Conservation (phyloP, 768 basidiomycete genomes). For the Suillus subalutaceus region DNA sequence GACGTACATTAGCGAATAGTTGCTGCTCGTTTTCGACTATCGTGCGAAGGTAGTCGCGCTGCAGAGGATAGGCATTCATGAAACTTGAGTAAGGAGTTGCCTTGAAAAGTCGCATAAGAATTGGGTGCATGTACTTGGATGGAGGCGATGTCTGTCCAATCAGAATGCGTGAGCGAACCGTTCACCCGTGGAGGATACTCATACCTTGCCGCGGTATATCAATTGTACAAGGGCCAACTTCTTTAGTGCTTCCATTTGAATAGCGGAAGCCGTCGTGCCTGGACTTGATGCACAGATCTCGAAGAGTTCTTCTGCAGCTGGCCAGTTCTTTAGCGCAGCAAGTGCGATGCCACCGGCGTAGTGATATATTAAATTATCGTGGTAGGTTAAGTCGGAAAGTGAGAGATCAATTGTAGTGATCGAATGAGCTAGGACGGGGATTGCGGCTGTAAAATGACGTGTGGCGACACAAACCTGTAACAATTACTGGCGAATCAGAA, state of each 20-base stretch:
- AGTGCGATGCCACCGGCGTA: constrained; percentile 78
- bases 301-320: constrained; percentile 73
- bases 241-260: constrained; percentile 88
- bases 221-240: constrained; percentile 80
- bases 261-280: constrained; percentile 56
- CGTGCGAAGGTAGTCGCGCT: constrained; percentile 44
- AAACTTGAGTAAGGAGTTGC: constrained; percentile 65
- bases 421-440: constrained; percentile 62
- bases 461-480: constrained; percentile 62
- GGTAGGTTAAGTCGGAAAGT: constrained; percentile 70
- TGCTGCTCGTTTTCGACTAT: constrained; percentile 58
- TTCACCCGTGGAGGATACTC: not conserved
- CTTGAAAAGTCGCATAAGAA: constrained; percentile 64
- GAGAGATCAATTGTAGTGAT: constrained; percentile 65
- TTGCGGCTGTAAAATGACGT: constrained; percentile 54
- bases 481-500: not conserved
- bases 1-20: constrained; percentile 51
- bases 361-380: constrained; percentile 84
- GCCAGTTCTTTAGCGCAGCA: constrained; percentile 63
- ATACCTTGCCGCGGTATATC: constrained; percentile 75
- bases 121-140: constrained; percentile 75
- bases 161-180: constrained; percentile 6
- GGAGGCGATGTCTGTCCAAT: constrained; percentile 46
- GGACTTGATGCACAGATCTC: constrained; percentile 77
- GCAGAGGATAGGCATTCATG: constrained; percentile 66